A percentile compares a stretch with the other conserved stretches of the same genome.
Conservation (phyloP, 2,329 filamentous ascomycete species). For the Zymoseptoria tritici region DNA sequence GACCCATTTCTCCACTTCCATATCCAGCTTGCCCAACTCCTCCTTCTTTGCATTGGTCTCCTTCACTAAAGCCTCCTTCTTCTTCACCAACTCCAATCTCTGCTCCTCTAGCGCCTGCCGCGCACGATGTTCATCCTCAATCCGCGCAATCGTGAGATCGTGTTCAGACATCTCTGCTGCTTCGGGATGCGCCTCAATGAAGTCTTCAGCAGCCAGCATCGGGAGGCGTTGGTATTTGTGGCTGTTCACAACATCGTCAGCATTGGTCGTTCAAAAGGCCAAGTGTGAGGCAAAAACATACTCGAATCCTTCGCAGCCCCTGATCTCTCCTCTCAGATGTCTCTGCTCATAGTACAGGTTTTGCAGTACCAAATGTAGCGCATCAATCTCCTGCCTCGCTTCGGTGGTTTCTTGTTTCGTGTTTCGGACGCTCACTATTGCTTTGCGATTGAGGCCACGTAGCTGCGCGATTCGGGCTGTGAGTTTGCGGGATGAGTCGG, state of each 20-base stretch:
- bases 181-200: constrained; percentile 68
- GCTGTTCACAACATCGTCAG: constrained; percentile 38
- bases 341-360: constrained; percentile 96
- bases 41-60: constrained; percentile 91
- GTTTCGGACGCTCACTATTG: constrained; percentile 70
- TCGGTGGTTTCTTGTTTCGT: constrained; percentile 84
- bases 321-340: constrained; percentile 82
- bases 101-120: constrained; percentile 79
- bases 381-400: constrained; percentile 82
- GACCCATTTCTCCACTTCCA: constrained; percentile 62
- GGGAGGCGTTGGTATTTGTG: constrained; percentile 85
- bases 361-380: constrained; percentile 83
- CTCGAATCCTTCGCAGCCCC: constrained; percentile 86
- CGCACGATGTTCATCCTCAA: constrained; percentile 81
- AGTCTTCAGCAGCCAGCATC: constrained; percentile 75
- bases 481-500: constrained; percentile 55
- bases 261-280: not conserved
- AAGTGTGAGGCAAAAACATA: constrained; percentile 42
- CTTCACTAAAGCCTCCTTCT: constrained; percentile 60
- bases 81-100: constrained; percentile 55
- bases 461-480: constrained; percentile 72
- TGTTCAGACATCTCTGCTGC: constrained; percentile 66
- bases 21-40: constrained; percentile 82
- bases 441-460: constrained; percentile 73
- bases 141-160: constrained; percentile 78